Conservation (phyloP, 768 basidiomycete species). For the Imleria badia region DNA sequence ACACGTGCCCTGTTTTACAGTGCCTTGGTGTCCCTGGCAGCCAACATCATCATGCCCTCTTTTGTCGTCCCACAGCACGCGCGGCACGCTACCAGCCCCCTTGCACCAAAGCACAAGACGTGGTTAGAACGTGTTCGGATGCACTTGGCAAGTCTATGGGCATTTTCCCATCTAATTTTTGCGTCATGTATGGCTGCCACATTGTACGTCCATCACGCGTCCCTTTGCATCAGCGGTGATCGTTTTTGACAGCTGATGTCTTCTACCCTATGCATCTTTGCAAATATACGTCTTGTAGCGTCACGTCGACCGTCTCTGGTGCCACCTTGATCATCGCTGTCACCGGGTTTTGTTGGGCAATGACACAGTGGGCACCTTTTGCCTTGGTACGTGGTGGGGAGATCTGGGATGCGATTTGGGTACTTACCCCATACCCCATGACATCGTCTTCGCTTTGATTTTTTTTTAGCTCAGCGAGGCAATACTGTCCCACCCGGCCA, state of each 20-base stretch:
- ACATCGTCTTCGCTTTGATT: neutral
- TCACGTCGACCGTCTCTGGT: constrained; percentile 65
- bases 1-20: constrained; percentile 82
- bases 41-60: constrained; percentile 70
- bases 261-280: constrained; percentile 5
- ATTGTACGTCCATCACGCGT: constrained; percentile 54
- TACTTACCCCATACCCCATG: constrained; percentile 21
- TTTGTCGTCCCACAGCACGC: constrained; percentile 42
- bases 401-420: neutral
- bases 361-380: constrained; percentile 92
- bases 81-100: constrained; percentile 14
- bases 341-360: constrained; percentile 91
- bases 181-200: constrained; percentile 77
- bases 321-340: constrained; percentile 75
- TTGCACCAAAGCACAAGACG: constrained; percentile 15
- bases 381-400: constrained; percentile 58
- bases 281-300: constrained; percentile 41
- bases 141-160: constrained; percentile 74
- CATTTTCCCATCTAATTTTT: constrained; percentile 71
- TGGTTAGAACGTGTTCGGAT: constrained; percentile 51
- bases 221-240: constrained; percentile 13
- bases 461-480: constrained; percentile 72
- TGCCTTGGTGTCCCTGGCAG: constrained; percentile 62
- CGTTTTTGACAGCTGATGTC: constrained; percentile 8
- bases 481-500: constrained; percentile 65